Evolutionary conservation across 176 grass and related monocot species (phyloP).

Genomic region (Triticum urartu): DNA sequence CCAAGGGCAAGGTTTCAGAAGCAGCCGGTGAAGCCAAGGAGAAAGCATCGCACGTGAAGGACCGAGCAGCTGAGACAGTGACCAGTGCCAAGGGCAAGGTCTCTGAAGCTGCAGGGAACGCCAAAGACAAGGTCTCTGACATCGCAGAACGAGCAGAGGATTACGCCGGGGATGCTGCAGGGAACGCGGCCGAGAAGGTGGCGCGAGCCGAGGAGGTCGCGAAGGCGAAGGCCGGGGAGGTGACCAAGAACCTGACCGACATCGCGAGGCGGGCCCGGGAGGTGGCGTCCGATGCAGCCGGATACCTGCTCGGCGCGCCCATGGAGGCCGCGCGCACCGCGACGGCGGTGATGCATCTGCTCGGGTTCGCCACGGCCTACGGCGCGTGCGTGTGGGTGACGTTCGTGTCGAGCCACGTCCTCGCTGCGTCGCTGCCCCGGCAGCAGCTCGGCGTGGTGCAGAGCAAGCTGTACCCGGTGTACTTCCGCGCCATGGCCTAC

Average conservation of each 20-base stretch:
- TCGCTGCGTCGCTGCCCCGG: conserved; percentile 46
- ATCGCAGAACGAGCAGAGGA: conserved; percentile 32
- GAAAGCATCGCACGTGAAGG: conserved; percentile 22
- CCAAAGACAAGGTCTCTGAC: conserved; percentile 8
- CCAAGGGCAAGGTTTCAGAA: conserved; percentile 11
- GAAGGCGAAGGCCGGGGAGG: conserved; percentile 34
- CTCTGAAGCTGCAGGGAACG: not conserved
- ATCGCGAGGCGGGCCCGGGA: conserved; percentile 47
- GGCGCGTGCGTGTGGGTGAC: conserved; percentile 82
- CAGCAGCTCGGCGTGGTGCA: conserved; percentile 83
- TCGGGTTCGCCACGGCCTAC: conserved; percentile 62
- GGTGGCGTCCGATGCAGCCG: conserved; percentile 50
- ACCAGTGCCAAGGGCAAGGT: conserved; percentile 31
- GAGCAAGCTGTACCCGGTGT: conserved; percentile 90
- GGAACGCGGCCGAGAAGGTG: conserved; percentile 5
- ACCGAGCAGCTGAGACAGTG: conserved; percentile 14
- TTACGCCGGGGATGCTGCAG: conserved; percentile 3
- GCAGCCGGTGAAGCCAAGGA: conserved; percentile 30
- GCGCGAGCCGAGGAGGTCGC: conserved; percentile 23
- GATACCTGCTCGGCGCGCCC: conserved; percentile 31
- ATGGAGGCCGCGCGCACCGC: conserved; percentile 28
- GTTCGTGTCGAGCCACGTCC: conserved; percentile 77
- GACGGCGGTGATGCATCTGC: conserved; percentile 52
- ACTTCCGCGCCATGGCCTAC: conserved; percentile 72
- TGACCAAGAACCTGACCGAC: conserved; percentile 57